Evolutionary conservation across 352 stramenopile genomes (phyloP), one percentile per base, ranked within the genome.

Genomic region (Globisporangium nagaii): DNA sequence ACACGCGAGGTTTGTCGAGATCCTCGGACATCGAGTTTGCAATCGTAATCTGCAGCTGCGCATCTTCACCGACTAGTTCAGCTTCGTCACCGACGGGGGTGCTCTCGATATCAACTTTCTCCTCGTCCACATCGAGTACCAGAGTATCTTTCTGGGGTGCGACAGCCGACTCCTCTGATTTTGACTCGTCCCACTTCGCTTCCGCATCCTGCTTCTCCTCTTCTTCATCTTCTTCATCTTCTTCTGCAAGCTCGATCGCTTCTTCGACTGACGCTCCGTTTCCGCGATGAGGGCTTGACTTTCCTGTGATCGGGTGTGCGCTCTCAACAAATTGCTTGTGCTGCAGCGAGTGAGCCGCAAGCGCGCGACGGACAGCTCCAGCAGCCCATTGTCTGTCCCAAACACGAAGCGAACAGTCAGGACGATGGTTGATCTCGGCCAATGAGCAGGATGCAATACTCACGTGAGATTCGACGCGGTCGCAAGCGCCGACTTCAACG

Each of bases 381-480:
- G 82, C 84, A 43, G 84, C 81, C 84, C 84, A 94, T 79, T 94
- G 84, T 4, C 76, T 87, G 44, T 28, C n/a, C n/a, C n/a, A n/a
- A n/a, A n/a, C n/a, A n/a, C n/a, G n/a, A n/a, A n/a, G n/a, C n/a
- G n/a, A n/a, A n/a, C n/a, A n/a, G n/a, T n/a, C n/a, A n/a, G n/a
- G n/a, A n/a, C n/a, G n/a, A n/a, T n/a, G n/a, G n/a, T n/a, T n/a
- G n/a, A n/a, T n/a, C n/a, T n/a, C n/a, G n/a, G n/a, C n/a, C n/a
- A n/a, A n/a, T 27, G 24, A 53, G n/a, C 19, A 56, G 1, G 1
- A 13, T 0, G 3, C 42, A 52, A 28, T 4, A 67, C 69, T 42
- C 67, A 84, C 70, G 84, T 94, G 15, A 94, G 68, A 49, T 94
- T 94, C 0, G 84, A 90, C n/a, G 84, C 84, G 12, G 84, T 94